phyloP scores from a whole-genome alignment of 371 early-diverging fungal species.

The Fennellomyces sp. region DNA sequence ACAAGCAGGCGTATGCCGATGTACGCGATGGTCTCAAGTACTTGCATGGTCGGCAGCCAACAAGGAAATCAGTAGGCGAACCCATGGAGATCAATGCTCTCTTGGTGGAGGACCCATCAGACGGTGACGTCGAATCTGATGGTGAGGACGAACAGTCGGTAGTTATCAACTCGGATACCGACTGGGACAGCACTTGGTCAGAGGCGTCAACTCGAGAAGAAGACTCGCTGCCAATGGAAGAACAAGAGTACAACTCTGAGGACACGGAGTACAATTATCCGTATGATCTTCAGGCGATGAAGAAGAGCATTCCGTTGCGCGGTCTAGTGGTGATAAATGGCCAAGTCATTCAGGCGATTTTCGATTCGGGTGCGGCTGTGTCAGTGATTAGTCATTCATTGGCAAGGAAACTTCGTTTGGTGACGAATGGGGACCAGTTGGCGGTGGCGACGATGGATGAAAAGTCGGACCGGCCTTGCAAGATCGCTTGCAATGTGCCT shows the following conservation, averaged over 20 bases:
- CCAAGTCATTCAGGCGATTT: neutral
- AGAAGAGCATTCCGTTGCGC: neutral
- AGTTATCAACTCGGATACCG: too few species aligned
- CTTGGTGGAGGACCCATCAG: too few species aligned
- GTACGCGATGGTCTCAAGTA: conserved; percentile 15
- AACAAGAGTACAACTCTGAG: neutral
- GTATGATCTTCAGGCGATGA: neutral
- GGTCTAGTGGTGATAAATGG: conserved; percentile 3
- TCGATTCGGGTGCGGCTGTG: conserved; percentile 16
- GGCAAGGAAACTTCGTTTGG: conserved; percentile 5
- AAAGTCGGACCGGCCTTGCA: neutral
- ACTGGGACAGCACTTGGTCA: too few species aligned
- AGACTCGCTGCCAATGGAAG: too few species aligned
- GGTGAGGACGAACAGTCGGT: too few species aligned
- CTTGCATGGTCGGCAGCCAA: neutral
- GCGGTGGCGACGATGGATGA: neutral
- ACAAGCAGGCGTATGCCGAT: conserved; percentile 11
- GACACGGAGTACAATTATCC: conserved; percentile 3
- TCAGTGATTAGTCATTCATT: conserved; percentile 9
- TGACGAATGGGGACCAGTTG: conserved; percentile 8
- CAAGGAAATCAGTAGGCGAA: too few species aligned
- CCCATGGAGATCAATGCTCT: too few species aligned
- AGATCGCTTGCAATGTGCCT: too few species aligned
- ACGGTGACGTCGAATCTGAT: too few species aligned
- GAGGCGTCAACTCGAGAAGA: too few species aligned